Base-by-base conservation (phyloP, 2,329 filamentous ascomycete species). In the Colletotrichum sp. region DNA sequence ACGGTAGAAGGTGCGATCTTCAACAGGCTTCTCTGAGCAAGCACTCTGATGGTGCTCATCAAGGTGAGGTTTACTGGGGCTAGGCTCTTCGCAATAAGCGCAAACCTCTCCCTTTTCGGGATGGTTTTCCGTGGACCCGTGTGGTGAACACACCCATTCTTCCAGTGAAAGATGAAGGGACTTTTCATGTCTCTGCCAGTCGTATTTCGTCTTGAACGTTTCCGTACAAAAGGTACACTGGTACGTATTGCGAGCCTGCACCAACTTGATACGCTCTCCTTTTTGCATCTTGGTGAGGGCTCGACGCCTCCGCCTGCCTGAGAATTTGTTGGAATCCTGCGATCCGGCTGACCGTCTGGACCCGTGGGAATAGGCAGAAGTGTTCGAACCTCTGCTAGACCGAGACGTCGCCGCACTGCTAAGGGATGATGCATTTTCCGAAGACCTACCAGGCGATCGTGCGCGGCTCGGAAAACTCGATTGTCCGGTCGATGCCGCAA, bases 161-260 rank as follows among this genome's bases (percentile, higher is more conserved):
- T 84, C 87, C 0, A 88, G 88, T 12, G 85, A 89, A 65, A 84
- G 84, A 80, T 83, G 89, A 68, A 85, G 84, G 68, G 86, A 85
- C 57, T 85, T 86, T 72, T 91, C 90, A 76, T 91, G 90, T 24
- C 90, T 83, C 44, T 86, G 85, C 87, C 87, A 88, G 26, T 87
- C 86, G 66, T 88, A 84, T 16, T 87, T 88, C 0, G 84, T 84
- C 65, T 84, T 85, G 78, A 88, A 88, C 0, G 85, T 85, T 60
- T 88, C 86, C 0, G 86, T 87, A 70, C 87, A 88, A 63, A 88
- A 88, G 0, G 87, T 88, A 72, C 87, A 88, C 64, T 88, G 87
- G n/a, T 83, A 85, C 3, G 78, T 73, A 18, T 71, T 70, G 8
- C 64, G 44, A 9, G 65, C 52, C 15, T 44, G 57, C n/a, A 66